Evolutionary conservation across 495 filamentous ascomycete species (phyloP), one percentile per base, ranked within the genome.

Genomic region (Aspergillus coremiiformis): DNA sequence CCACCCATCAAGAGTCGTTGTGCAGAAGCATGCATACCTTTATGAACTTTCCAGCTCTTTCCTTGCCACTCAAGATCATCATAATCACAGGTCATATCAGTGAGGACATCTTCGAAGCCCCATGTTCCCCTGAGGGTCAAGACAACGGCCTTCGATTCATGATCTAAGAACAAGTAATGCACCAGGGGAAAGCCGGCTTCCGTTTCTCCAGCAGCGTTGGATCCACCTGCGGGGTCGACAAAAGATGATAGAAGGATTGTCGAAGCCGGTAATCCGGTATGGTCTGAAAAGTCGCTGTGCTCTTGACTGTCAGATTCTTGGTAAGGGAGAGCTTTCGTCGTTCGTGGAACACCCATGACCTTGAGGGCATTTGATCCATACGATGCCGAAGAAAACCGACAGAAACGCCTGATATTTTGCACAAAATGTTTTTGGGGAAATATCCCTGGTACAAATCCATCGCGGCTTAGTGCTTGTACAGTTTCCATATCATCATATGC

Each of bases 21-120:
- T 3, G 87, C 87, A 3, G 85, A 89, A 11, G 86, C 85, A 56
- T 87, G 82, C 57, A 91, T 87, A n/a, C 87, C 87, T 61, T 89
- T 90, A 67, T 91, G 87, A 0, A 89, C 85, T 47, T 84, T 83
- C 68, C 89, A 90, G 3, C 62, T 62, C 44, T 73, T 79, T 12
- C 84, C 85, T 44, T 83, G 78, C 77, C 85, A 86, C 26, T 73
- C 55, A 0, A 91, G 74, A 44, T 84, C 80, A 55, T 89, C 85
- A 52, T 87, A 91, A 49, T 90, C 87, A 62, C 87, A 91, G 29
- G 84, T 85, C 78, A 90, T 82, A 56, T 91, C 87, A 10, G 86
- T 86, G 14, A 91, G 74, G 11, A 90, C 80, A 56, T 91, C 87
- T 58, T 90, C 85, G 54, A 91, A 89, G 0, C 86, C 87, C 45